A percentile compares a stretch with the other conserved stretches of the same genome.
These are phyloP conservation scores for Russula vinacea DNA, from an alignment of 768 basidiomycete genomes.

Conservation along the genomic window DNA sequence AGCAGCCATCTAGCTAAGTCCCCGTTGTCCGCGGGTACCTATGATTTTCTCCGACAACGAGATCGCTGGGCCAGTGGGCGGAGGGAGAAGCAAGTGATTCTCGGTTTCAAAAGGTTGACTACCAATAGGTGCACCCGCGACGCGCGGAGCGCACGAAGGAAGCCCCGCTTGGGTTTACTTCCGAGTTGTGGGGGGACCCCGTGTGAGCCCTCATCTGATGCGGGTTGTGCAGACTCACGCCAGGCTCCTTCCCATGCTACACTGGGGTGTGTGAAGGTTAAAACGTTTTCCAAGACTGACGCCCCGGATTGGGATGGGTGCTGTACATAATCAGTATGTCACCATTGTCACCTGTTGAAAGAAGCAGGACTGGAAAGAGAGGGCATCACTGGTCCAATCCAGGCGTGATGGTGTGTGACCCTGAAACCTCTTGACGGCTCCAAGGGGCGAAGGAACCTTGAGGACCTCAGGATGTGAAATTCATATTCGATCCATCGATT, in stretches of 20 bases:
- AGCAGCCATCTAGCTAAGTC: background rate
- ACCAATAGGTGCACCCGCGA: background rate
- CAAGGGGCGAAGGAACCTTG: conserved; percentile 1
- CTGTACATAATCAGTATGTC: conserved; percentile 4
- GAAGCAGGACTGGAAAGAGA: background rate
- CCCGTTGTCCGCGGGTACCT: background rate
- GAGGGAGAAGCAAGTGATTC: conserved; percentile 1
- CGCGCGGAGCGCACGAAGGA: conserved; percentile 1
- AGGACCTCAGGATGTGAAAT: background rate
- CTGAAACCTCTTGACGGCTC: background rate
- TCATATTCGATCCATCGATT: conserved; percentile 5
- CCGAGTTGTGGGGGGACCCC: conserved; percentile 2
- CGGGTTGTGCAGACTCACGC: background rate
- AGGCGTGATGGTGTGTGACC: background rate
- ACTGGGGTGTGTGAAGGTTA: conserved; percentile 13
- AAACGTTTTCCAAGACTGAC: background rate
- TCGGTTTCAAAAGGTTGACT: background rate
- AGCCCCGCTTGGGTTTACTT: background rate
- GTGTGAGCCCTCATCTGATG: conserved; percentile 9
- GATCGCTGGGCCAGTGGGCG: background rate
- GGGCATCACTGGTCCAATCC: background rate
- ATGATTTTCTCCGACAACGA: conserved; percentile 4
- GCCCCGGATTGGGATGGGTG: background rate
- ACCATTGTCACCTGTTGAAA: background rate
- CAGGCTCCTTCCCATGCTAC: conserved; percentile 22